phyloP scores from a whole-genome alignment of 2,329 filamentous ascomycete genomes.

The Xylaria sp. region DNA sequence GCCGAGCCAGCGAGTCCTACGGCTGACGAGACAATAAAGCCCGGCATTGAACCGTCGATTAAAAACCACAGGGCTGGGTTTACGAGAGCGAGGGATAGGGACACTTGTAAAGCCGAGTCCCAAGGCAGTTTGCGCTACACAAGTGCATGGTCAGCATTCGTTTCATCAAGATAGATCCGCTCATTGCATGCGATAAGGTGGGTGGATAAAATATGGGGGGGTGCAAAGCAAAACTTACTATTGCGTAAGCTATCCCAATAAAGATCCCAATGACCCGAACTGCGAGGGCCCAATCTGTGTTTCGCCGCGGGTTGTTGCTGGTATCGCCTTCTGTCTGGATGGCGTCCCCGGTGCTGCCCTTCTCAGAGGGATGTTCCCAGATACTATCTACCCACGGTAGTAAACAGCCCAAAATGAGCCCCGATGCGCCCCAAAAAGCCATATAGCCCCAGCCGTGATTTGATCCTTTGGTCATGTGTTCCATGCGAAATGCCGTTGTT shows the following conservation, averaged over 20 bases:
- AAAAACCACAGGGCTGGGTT: conserved; percentile 97
- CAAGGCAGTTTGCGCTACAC: conserved; percentile 83
- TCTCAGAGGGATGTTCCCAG: conserved; percentile 63
- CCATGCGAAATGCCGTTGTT: conserved; percentile 63
- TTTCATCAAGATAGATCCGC: not conserved
- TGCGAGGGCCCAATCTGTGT: conserved; percentile 70
- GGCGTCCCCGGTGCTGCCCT: conserved; percentile 33
- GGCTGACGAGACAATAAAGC: conserved; percentile 77
- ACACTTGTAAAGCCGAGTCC: conserved; percentile 93
- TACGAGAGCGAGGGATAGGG: conserved; percentile 83
- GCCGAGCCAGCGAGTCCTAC: conserved; percentile 78
- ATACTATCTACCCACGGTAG: conserved; percentile 83
- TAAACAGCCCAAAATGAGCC: conserved; percentile 76
- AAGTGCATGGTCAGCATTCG: conserved; percentile 21
- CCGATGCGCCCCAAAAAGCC: conserved; percentile 79
- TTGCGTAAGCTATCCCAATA: conserved; percentile 68
- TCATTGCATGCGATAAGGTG: not conserved
- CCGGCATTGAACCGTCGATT: conserved; percentile 86
- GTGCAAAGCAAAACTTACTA: conserved; percentile 52
- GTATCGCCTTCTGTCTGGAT: conserved; percentile 37
- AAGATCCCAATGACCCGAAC: conserved; percentile 65
- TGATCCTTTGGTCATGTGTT: conserved; percentile 47
- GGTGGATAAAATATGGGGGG: not conserved
- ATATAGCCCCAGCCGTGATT: conserved; percentile 69
- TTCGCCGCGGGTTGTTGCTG: conserved; percentile 36